Evolutionary conservation across 768 basidiomycete genomes (phyloP), one percentile per base, ranked within the genome.

Genomic region (Favolaschia claudopus): DNA sequence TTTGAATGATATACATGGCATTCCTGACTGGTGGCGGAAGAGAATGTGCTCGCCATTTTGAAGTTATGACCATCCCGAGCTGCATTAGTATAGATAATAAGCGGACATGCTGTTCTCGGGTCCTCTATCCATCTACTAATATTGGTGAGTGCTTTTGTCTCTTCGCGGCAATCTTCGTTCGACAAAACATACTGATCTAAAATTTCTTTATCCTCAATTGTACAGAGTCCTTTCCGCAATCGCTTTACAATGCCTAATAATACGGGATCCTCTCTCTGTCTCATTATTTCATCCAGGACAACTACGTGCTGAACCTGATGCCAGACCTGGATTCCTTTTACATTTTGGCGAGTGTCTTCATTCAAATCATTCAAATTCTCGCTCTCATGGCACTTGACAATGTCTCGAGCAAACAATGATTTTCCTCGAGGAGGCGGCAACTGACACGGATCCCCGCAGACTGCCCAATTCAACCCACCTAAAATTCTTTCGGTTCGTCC

Each of bases 301-400:
- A 63, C 50, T 27, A 53, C 62, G 4, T 55, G 29, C 19, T 62
- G 13, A 15, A 63, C 28, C 53, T 61, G 51, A 24, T 52, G 46
- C 53, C 52, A 63, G 8, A 52, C 27, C n/a, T n/a, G n/a, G n/a
- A n/a, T n/a, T n/a, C n/a, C n/a, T n/a, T n/a, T n/a, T n/a, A n/a
- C n/a, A n/a, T 37, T 55, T 29, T 54, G 29, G 25, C 55, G 38
- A 9, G 51, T 61, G 19, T 6, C 7, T 34, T 62, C 60, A 43
- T 63, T 63, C 46, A 38, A 61, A 62, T 63, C 4, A 63, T 31
- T 4, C 17, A 46, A 24, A 13, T 46, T 13, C 15, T n/a, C n/a
- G n/a, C n/a, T n/a, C n/a, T n/a, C n/a, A n/a, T n/a, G 45, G 45
- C 60, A 62, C 15, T 61, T 57, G 10, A 63, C 60, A 20, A 63